Evolutionary conservation across 306 rosid species (phyloP).

Genomic region (Carpinus fangiana): DNA sequence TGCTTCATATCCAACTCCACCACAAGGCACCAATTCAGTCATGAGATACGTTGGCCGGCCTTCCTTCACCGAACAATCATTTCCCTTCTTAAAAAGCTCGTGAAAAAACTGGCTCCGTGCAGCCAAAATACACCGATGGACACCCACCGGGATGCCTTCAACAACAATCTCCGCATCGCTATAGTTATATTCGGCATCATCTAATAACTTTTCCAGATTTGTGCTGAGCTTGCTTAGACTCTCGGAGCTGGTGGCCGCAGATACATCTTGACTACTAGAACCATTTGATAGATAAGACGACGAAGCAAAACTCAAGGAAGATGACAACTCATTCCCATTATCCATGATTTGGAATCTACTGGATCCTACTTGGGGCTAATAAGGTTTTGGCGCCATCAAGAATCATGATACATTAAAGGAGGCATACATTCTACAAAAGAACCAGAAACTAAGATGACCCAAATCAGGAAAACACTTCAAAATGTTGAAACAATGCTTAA

Average conservation of each 20-base stretch:
- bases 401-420: constrained; percentile 6
- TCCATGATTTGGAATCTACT: constrained; percentile 46
- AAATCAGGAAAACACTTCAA: constrained; percentile 5
- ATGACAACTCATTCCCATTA: constrained; percentile 57
- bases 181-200: constrained; percentile 62
- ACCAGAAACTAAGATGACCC: constrained; percentile 15
- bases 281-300: constrained; percentile 78
- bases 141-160: constrained; percentile 59
- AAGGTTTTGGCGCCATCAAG: constrained; percentile 23
- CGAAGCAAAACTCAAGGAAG: constrained; percentile 74
- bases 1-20: constrained; percentile 68
- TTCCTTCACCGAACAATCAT: constrained; percentile 41
- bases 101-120: constrained; percentile 76
- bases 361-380: constrained; percentile 24
- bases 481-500: constrained; percentile 2
- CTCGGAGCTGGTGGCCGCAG: constrained; percentile 40
- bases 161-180: constrained; percentile 77
- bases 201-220: constrained; percentile 72
- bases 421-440: not conserved
- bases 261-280: constrained; percentile 45
- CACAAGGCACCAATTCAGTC: constrained; percentile 66
- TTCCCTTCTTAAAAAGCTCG: constrained; percentile 64
- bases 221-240: constrained; percentile 71
- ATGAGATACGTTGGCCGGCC: constrained; percentile 68
- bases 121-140: constrained; percentile 79